phyloP scores from a whole-genome alignment of 805 yeast genomes.

The Myxozyma nipponensis region DNA sequence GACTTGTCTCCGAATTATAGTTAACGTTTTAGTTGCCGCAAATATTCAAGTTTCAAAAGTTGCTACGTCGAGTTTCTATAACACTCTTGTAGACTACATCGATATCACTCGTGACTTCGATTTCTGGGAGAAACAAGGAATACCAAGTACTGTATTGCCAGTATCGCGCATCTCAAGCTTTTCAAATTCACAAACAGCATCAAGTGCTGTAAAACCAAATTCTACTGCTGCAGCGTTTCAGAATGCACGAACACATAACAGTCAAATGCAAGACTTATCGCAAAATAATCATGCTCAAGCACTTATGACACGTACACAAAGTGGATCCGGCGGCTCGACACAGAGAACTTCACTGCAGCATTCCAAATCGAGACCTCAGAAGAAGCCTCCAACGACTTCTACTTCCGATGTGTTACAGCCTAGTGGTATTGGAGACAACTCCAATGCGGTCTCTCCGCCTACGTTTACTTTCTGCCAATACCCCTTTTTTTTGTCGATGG shows the following conservation, averaged over 20 bases:
- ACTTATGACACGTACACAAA: neutral
- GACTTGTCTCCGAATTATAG: too few species aligned
- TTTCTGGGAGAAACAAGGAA: constrained; percentile 56
- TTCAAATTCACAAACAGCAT: neutral
- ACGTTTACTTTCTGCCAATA: constrained; percentile 69
- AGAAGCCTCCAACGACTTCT: neutral
- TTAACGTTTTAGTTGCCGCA: constrained; percentile 16
- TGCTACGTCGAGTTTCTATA: constrained; percentile 57
- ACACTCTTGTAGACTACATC: constrained; percentile 74
- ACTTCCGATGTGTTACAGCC: neutral
- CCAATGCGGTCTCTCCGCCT: constrained; percentile 14
- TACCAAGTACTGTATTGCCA: constrained; percentile 8
- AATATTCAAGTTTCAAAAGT: constrained; percentile 31
- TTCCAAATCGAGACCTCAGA: neutral
- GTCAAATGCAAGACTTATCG: neutral
- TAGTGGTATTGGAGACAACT: neutral
- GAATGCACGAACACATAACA: neutral
- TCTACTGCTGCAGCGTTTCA: too few species aligned
- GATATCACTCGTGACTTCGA: constrained; percentile 78
- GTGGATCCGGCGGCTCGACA: neutral
- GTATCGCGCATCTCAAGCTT: neutral
- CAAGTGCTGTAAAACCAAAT: neutral
- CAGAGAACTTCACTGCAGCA: too few species aligned
- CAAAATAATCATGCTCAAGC: neutral
- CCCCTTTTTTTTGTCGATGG: constrained; percentile 78